Conservation (phyloP, 495 filamentous ascomycete species). For the Podospora pseudocomata region DNA sequence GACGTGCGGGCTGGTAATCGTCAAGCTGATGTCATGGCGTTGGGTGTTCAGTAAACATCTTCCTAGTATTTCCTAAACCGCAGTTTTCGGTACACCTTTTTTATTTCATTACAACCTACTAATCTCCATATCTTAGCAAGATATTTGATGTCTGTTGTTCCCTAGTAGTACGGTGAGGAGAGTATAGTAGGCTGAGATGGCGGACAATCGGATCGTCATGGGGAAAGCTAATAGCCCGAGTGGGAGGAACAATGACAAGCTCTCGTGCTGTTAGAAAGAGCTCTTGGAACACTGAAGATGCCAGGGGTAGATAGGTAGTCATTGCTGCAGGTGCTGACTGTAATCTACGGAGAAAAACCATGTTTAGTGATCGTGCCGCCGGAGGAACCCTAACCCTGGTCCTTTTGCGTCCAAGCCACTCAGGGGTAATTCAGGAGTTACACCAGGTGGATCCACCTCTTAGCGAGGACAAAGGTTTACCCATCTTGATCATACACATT, state of each 20-base stretch:
- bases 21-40: neutral
- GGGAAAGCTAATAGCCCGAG: too few species aligned
- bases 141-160: too few species aligned
- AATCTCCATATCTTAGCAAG: too few species aligned
- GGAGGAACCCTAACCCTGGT: neutral
- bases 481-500: constrained; percentile 17
- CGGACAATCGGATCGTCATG: too few species aligned
- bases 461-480: neutral
- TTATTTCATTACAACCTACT: too few species aligned
- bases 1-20: neutral
- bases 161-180: too few species aligned
- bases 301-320: neutral
- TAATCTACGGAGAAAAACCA: neutral
- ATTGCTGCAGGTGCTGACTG: neutral
- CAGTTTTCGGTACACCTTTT: neutral
- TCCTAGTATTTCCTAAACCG: too few species aligned
- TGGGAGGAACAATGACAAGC: too few species aligned
- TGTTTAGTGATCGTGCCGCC: neutral
- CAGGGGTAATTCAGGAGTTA: neutral
- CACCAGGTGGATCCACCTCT: neutral
- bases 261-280: too few species aligned
- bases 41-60: neutral
- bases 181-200: too few species aligned
- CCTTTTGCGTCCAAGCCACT: neutral
- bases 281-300: too few species aligned